Evolutionary conservation across 2,329 filamentous ascomycete genomes (phyloP).

Genomic region (Pseudocercospora eumusae): DNA sequence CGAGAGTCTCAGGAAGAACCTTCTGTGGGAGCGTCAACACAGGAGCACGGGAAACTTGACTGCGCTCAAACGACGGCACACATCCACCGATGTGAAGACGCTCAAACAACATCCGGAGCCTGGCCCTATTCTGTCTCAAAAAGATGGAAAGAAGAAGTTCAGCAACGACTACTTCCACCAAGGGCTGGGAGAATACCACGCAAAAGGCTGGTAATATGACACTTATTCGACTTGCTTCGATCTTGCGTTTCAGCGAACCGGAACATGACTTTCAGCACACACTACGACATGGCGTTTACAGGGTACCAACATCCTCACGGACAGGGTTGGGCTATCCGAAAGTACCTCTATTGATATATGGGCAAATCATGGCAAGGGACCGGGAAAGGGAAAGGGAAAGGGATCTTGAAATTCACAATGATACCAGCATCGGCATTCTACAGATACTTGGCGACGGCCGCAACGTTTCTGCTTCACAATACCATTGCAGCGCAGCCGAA

Average conservation of each 20-base stretch:
- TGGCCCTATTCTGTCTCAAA: slow-evolving; percentile 51
- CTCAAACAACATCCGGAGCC: slow-evolving; percentile 76
- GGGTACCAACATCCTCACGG: slow-evolving; percentile 19
- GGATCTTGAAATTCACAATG: slow-evolving; percentile 22
- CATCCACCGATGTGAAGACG: slow-evolving; percentile 86
- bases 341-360: slow-evolving; percentile 1
- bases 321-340: slow-evolving; percentile 15
- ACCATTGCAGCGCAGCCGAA: slow-evolving; percentile 12
- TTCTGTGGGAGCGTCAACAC: slow-evolving; percentile 93
- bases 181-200: slow-evolving; percentile 68
- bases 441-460: slow-evolving; percentile 26
- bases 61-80: slow-evolving; percentile 85
- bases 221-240: slow-evolving; percentile 22
- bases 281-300: slow-evolving; percentile 16
- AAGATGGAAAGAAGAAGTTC: slow-evolving; percentile 56
- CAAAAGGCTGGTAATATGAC: background rate
- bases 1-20: slow-evolving; percentile 84
- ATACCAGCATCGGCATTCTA: slow-evolving; percentile 35
- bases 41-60: slow-evolving; percentile 87
- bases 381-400: slow-evolving; percentile 7
- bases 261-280: slow-evolving; percentile 20
- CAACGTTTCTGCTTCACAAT: slow-evolving; percentile 18
- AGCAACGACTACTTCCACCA: slow-evolving; percentile 87
- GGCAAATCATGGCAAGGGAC: slow-evolving; percentile 7
- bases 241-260: slow-evolving; percentile 35